Evolutionary conservation across 371 early-diverging fungal genomes (phyloP).

Genomic region (Coemansia sp.): DNA sequence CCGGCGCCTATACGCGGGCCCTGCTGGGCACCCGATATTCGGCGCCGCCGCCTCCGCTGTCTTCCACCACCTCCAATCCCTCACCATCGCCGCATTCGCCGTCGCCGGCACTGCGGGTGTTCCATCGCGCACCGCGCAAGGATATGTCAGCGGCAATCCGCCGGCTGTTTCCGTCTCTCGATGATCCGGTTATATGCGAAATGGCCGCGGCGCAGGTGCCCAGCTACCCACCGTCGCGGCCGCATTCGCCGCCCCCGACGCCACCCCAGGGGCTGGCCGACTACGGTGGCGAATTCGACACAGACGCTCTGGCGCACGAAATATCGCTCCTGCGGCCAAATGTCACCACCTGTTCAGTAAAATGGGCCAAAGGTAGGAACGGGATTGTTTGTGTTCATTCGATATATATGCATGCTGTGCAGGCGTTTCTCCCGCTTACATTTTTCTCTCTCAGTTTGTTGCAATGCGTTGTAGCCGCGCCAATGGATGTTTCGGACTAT

Average conservation of each 20-base stretch:
- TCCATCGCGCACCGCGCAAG: constrained; percentile 12
- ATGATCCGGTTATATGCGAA: constrained; percentile 8
- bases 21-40: constrained; percentile 29
- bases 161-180: constrained; percentile 39
- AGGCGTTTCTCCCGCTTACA: not conserved
- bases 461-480: constrained; percentile 2
- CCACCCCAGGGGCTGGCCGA: not conserved
- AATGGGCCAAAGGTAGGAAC: constrained; percentile 43
- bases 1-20: constrained; percentile 43
- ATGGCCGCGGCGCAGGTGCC: constrained; percentile 8
- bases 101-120: not conserved
- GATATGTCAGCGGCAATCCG: constrained; percentile 22
- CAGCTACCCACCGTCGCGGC: constrained; percentile 6
- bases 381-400: not conserved
- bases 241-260: constrained; percentile 4
- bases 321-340: constrained; percentile 27
- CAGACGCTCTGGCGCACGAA: constrained; percentile 31
- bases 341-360: constrained; percentile 28
- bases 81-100: constrained; percentile 1
- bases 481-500: constrained; percentile 29
- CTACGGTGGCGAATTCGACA: constrained; percentile 1
- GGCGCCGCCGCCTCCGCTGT: not conserved
- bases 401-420: constrained; percentile 12
- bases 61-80: not conserved
- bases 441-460: too few relatives aligned